Evolutionary conservation across 768 basidiomycete genomes (phyloP), one percentile per base, ranked within the genome.

Genomic region (Boletales sp.): DNA sequence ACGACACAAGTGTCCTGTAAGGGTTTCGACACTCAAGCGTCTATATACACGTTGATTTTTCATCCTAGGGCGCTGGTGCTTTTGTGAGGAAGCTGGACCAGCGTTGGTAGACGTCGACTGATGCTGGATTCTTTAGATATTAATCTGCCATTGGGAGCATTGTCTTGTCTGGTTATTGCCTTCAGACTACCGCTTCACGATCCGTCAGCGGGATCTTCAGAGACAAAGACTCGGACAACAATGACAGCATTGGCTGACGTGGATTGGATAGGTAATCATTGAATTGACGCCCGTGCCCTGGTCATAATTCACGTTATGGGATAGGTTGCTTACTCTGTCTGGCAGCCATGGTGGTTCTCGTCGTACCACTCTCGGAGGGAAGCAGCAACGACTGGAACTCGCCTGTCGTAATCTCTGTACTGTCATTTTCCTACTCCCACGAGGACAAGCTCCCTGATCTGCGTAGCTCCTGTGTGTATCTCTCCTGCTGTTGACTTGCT

Each of bases 291-390:
- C 12, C 14, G 3, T 35, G 15, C 5, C 31, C 30, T 28, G 15
- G 19, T 34, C 15, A 8, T 13, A 18, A 12, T 48, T 57, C 7
- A 48, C 30, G 19, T 11, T 25, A 14, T 42, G 12, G 10, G 34
- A n/a, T n/a, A 57, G 56, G 56, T 47, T 55, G 50, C 42, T 38
- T 55, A 13, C 54, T 57, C 19, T 55, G 35, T 42, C 44, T 51
- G 31, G 48, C 50, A 28, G 32, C 38, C 35, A 52, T 52, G 48
- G 35, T 57, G 3, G 30, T 41, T 43, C 50, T 56, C 34, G 42
- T 57, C 21, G 33, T 57, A 5, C 37, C 56, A 30, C 56, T 57
- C 44, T 42, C 46, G 28, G 44, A 44, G 56, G 54, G 53, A 17
- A 45, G 50, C 18, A 44, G 30, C 25, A 32, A 28, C 0, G 37